phyloP scores from a whole-genome alignment of 306 rosid species.

The Albizia julibrissin region DNA sequence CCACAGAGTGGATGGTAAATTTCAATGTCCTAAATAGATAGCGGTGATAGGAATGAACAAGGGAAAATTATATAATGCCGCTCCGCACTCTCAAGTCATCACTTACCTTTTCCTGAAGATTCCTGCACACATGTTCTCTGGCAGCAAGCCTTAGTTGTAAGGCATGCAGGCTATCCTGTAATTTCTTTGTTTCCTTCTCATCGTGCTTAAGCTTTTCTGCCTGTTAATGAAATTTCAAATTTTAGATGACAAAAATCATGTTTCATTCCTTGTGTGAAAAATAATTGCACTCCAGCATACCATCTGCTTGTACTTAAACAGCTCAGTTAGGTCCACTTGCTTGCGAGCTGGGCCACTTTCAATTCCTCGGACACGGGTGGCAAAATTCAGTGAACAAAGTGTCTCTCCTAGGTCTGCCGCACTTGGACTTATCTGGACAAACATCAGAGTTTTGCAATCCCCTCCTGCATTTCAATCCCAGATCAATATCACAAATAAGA shows the following conservation, averaged over 20 bases:
- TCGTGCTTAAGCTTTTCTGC: conserved; percentile 84
- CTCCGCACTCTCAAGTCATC: neutral
- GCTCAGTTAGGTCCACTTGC: conserved; percentile 76
- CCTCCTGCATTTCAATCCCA: conserved; percentile 70
- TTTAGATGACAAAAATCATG: conserved; percentile 8
- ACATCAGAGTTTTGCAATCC: conserved; percentile 97
- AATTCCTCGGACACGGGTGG: conserved; percentile 86
- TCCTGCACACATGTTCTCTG: conserved; percentile 73
- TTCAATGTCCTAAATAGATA: neutral
- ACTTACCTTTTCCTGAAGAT: conserved; percentile 85
- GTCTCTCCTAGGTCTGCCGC: conserved; percentile 85
- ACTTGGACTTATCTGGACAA: conserved; percentile 93
- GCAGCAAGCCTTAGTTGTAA: conserved; percentile 79
- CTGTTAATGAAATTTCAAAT: conserved; percentile 44
- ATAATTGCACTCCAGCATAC: conserved; percentile 42
- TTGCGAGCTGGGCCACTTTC: conserved; percentile 95
- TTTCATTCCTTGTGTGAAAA: neutral
- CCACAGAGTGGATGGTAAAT: neutral
- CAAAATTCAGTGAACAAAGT: conserved; percentile 89
- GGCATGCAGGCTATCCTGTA: conserved; percentile 73
- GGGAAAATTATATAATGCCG: neutral
- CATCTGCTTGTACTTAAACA: conserved; percentile 94
- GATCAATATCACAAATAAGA: conserved; percentile 25
- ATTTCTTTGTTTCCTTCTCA: conserved; percentile 85
- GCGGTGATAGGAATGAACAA: neutral